Evolutionary conservation across 108 stramenopile species (phyloP), one percentile per base, ranked within the genome.

Genomic region (Licmophora abbreviata): DNA sequence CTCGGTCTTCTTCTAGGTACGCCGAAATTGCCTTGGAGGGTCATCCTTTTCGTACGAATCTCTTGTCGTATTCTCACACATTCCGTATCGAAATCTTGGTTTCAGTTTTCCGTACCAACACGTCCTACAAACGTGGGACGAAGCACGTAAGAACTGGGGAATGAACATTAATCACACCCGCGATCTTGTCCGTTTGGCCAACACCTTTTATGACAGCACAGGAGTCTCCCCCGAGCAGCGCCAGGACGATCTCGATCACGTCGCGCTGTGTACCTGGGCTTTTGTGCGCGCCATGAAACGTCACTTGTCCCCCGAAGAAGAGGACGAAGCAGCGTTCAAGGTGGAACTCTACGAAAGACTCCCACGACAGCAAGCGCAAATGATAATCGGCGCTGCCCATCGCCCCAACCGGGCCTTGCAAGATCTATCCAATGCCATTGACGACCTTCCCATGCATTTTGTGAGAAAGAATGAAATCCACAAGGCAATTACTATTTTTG

Each of bases 141-240:
- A 85, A 66, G 83, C 83, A 34, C 79, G 83, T 44, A 85, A 85
- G 58, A 76, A 76, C 50, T 85, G 83, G 83, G 83, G 83, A 43
- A 71, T 77, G 54, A 86, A 80, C 58, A 85, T 82, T 45, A 80
- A 86, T 59, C 80, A 81, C 69, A 86, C 80, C 36, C 77, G 79
- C 43, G 75, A 86, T 49, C 54, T 81, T 2, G 66, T 70, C 27
- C 74, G 77, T 33, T 64, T 79, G 75, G 77, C 58, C n/a, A 79
- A 69, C 31, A 68, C 77, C 40, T 81, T 63, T 59, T 85, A 81
- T 37, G 79, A 75, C 23, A 56, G 54, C 22, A 56, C 63, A 12
- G 68, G 54, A 2, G 61, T 68, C 24, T 44, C 62, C 8, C 60
- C 58, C 3, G 64, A 64, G 22, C 52, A 64, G 31, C 74, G 76